Conservation (phyloP, 2,329 filamentous ascomycete species). For the Metarhizium album region DNA sequence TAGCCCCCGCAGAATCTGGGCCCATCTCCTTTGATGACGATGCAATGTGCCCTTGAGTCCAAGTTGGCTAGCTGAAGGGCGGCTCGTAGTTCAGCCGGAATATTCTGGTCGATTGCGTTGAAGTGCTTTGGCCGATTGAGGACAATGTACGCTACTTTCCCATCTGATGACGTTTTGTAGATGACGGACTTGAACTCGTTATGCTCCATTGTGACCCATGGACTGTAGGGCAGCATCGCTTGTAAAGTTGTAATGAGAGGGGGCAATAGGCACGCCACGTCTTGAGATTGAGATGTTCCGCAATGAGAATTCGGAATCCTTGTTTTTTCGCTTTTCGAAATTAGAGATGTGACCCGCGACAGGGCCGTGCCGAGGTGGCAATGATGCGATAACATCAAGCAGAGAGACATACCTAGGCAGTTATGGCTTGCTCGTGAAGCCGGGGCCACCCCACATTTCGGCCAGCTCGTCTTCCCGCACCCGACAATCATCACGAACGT, state of each 20-base stretch:
- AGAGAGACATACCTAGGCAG: no score
- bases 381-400: no score
- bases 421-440: neutral
- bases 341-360: neutral
- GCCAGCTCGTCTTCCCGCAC: neutral
- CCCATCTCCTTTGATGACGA: constrained; percentile 7
- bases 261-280: no score
- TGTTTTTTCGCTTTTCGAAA: no score
- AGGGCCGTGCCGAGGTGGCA: neutral
- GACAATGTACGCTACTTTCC: constrained; percentile 9
- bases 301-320: no score
- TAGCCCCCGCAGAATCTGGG: constrained; percentile 10
- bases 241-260: no score
- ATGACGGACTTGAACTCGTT: constrained; percentile 5
- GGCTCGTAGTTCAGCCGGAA: constrained; percentile 6
- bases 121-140: constrained; percentile 8
- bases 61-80: constrained; percentile 7
- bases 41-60: constrained; percentile 8
- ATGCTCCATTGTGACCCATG: neutral
- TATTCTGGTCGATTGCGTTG: constrained; percentile 8
- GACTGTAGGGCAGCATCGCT: neutral
- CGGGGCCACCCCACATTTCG: neutral
- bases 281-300: no score
- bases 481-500: neutral
- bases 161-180: constrained; percentile 6